These are phyloP conservation scores for Hypoxylon rickii DNA, from an alignment of 495 filamentous ascomycete genomes.

Conservation along the genomic window DNA sequence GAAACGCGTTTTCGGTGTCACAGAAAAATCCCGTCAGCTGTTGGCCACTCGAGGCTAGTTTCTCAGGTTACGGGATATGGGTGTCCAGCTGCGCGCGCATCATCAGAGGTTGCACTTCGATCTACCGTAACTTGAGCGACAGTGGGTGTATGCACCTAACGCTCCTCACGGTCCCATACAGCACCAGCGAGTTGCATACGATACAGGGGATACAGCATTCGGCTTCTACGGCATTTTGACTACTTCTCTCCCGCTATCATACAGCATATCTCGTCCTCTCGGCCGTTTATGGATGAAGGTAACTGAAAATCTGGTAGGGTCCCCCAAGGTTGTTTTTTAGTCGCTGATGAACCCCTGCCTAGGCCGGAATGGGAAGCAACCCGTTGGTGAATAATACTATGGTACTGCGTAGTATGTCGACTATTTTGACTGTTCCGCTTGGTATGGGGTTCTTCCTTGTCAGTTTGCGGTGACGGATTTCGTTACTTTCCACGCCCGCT, in stretches of 20 bases:
- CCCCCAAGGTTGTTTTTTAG: neutral
- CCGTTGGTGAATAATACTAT: conserved; percentile 12
- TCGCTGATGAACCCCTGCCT: neutral
- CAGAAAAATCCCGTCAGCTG: conserved; percentile 14
- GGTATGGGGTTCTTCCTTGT: conserved; percentile 27
- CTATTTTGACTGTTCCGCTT: conserved; percentile 5
- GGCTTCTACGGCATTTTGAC: conserved; percentile 13
- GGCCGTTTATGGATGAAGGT: neutral
- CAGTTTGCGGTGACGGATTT: conserved; percentile 7
- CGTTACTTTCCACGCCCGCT: conserved; percentile 12
- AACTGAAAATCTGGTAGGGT: neutral
- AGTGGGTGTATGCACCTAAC: conserved; percentile 23
- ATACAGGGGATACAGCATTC: conserved; percentile 7
- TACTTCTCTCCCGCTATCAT: conserved; percentile 16
- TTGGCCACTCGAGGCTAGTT: conserved; percentile 27
- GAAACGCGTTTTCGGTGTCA: conserved; percentile 28
- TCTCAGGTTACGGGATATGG: conserved; percentile 28
- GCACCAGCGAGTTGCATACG: conserved; percentile 13
- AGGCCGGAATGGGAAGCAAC: neutral
- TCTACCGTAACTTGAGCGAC: conserved; percentile 28
- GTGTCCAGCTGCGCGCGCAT: conserved; percentile 21
- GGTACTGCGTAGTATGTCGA: too few species aligned
- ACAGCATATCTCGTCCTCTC: neutral
- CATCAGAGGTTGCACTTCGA: conserved; percentile 30
- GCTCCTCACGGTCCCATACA: conserved; percentile 11